phyloP scores from a whole-genome alignment of 768 basidiomycete genomes.

The Kockovaella imperatae region DNA sequence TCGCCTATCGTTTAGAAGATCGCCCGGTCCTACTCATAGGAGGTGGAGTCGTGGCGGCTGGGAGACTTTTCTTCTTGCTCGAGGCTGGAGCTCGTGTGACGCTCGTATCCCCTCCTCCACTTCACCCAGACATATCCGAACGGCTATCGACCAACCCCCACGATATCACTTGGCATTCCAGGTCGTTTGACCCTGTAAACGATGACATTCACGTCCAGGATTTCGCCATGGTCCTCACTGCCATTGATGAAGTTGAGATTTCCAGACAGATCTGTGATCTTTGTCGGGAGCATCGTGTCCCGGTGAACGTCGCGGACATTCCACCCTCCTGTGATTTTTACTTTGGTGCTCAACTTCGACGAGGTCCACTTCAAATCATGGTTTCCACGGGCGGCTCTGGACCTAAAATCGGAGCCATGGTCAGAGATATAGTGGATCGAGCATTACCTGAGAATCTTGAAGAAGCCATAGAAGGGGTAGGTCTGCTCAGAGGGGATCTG shows the following conservation, averaged over 20 bases:
- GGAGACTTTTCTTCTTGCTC: slow-evolving; percentile 78
- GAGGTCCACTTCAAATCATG: slow-evolving; percentile 89
- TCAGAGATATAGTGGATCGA: slow-evolving; percentile 61
- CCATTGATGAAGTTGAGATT: slow-evolving; percentile 71
- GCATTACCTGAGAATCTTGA: slow-evolving; percentile 67
- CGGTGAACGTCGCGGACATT: slow-evolving; percentile 94
- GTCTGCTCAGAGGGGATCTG: slow-evolving; percentile 61
- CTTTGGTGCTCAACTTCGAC: slow-evolving; percentile 87
- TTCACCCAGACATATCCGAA: slow-evolving; percentile 50
- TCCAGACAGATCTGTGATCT: slow-evolving; percentile 65
- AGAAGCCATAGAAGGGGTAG: slow-evolving; percentile 69
- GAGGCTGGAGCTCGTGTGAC: slow-evolving; percentile 68
- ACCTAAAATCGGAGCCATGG: slow-evolving; percentile 79
- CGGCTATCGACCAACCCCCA: slow-evolving; percentile 49
- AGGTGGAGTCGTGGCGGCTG: slow-evolving; percentile 84
- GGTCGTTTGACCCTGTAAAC: slow-evolving; percentile 51
- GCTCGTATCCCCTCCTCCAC: slow-evolving; percentile 66
- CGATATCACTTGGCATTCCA: slow-evolving; percentile 62
- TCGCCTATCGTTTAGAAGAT: slow-evolving; percentile 85
- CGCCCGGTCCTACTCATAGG: slow-evolving; percentile 85
- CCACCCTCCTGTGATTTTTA: slow-evolving; percentile 96
- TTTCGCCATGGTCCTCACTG: slow-evolving; percentile 80
- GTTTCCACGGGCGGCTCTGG: slow-evolving; percentile 91
- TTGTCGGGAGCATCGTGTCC: slow-evolving; percentile 62
- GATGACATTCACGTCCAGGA: slow-evolving; percentile 59